Percentiles rank a stretch among this genome's conserved stretches.
Conservation (phyloP, 2,329 filamentous ascomycete genomes). For the Gaeumannomyces tritici region DNA sequence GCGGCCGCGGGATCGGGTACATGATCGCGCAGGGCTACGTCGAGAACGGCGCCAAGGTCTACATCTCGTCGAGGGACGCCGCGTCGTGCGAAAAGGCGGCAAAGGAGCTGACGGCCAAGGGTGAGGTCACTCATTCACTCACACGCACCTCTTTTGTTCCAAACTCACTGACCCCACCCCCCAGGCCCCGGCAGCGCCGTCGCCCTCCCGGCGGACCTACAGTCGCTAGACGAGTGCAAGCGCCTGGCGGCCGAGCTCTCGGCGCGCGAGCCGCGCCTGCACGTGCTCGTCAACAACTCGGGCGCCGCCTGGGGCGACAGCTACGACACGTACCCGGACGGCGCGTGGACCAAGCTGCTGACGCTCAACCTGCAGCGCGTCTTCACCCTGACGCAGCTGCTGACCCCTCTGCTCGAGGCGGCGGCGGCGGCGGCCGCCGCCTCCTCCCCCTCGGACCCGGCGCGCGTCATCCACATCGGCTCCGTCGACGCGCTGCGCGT, state of each 20-base stretch:
- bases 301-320: constrained; percentile 55
- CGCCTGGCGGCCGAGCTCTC: constrained; percentile 41
- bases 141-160: no score
- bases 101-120: constrained; percentile 41
- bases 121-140: no score
- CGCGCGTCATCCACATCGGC: constrained; percentile 56
- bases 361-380: constrained; percentile 60
- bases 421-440: constrained; percentile 18
- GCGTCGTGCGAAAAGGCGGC: constrained; percentile 46
- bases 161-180: no score
- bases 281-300: constrained; percentile 58
- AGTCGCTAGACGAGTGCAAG: constrained; percentile 46
- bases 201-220: constrained; percentile 55
- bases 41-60: constrained; percentile 53
- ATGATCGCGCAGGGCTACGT: constrained; percentile 61
- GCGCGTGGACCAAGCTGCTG: constrained; percentile 48
- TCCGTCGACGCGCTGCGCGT: constrained; percentile 53
- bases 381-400: constrained; percentile 54
- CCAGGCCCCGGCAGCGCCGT: constrained; percentile 34
- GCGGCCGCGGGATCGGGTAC: constrained; percentile 53
- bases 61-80: constrained; percentile 55
- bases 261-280: constrained; percentile 38
- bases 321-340: constrained; percentile 49
- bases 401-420: constrained; percentile 49
- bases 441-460: constrained; percentile 26